These are phyloP conservation scores for Plasmodium malariae DNA, from an alignment of 169 alveolate genomes.

Conservation along the genomic window DNA sequence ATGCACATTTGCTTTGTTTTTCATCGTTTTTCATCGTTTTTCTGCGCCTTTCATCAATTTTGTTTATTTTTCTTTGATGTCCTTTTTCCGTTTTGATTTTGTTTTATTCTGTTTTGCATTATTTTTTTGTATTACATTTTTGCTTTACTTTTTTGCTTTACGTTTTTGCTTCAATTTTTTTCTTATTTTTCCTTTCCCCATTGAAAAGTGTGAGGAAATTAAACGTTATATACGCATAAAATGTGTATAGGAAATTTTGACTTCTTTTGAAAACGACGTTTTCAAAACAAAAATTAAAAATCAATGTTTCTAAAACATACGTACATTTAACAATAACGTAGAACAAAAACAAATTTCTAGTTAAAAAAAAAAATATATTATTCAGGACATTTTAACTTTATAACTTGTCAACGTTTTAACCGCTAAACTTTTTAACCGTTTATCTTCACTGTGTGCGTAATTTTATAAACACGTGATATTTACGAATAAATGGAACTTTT, in stretches of 20 bases:
- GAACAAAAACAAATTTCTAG: not conserved
- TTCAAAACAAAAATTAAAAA: slow-evolving; percentile 13
- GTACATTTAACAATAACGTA: slow-evolving; percentile 4
- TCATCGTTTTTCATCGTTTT: not conserved
- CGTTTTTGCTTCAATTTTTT: too few species aligned
- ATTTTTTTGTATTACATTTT: too few species aligned
- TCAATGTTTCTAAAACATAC: not conserved
- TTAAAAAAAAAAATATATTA: not conserved
- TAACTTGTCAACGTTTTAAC: not conserved
- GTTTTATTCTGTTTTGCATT: too few species aligned
- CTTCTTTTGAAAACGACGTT: slow-evolving; percentile 3
- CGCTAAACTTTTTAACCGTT: not conserved
- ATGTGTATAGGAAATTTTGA: not conserved
- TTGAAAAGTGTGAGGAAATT: not conserved
- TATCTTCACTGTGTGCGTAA: slow-evolving; percentile 64
- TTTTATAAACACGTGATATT: slow-evolving; percentile 11
- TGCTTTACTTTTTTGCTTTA: too few species aligned
- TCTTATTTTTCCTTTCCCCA: too few species aligned
- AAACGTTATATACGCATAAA: not conserved
- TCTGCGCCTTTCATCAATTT: not conserved
- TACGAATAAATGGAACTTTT: not conserved
- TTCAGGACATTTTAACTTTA: not conserved
- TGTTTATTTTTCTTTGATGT: not conserved
- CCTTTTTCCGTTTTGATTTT: too few species aligned
- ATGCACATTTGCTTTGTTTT: not conserved